phyloP scores from a whole-genome alignment of 345 rosid species.

The Excoecaria agallocha region DNA sequence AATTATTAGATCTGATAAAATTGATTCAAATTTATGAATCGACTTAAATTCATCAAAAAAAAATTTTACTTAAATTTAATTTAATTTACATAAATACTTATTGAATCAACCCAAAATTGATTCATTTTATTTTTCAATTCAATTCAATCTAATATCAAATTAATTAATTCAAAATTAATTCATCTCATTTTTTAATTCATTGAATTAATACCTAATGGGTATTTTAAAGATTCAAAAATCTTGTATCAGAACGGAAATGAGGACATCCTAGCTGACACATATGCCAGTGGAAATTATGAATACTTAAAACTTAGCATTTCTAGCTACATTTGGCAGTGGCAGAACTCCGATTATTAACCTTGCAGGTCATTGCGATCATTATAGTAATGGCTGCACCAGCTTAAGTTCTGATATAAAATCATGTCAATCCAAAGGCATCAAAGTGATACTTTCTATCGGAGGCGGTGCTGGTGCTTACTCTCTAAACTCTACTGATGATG shows the following conservation, averaged over 20 bases:
- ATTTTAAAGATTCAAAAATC: too few species aligned
- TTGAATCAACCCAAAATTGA: too few species aligned
- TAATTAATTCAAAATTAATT: too few species aligned
- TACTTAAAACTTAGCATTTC: neutral
- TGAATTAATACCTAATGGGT: too few species aligned
- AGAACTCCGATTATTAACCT: neutral
- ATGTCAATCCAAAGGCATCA: neutral
- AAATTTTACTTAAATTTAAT: too few species aligned
- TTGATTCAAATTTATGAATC: too few species aligned
- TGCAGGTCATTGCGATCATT: neutral
- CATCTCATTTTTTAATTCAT: too few species aligned
- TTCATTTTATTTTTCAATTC: too few species aligned
- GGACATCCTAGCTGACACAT: neutral
- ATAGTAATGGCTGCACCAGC: neutral
- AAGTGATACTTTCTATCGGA: neutral
- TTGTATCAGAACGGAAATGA: neutral
- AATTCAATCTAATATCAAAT: too few species aligned
- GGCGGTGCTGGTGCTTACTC: neutral
- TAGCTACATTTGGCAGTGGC: neutral
- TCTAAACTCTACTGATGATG: neutral
- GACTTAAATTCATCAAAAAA: too few species aligned
- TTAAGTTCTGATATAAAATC: neutral
- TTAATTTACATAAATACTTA: too few species aligned
- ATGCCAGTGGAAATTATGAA: neutral
- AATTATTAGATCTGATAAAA: too few species aligned